Base-by-base conservation (phyloP, 2,329 filamentous ascomycete genomes). In the Colletotrichum noveboracense region DNA sequence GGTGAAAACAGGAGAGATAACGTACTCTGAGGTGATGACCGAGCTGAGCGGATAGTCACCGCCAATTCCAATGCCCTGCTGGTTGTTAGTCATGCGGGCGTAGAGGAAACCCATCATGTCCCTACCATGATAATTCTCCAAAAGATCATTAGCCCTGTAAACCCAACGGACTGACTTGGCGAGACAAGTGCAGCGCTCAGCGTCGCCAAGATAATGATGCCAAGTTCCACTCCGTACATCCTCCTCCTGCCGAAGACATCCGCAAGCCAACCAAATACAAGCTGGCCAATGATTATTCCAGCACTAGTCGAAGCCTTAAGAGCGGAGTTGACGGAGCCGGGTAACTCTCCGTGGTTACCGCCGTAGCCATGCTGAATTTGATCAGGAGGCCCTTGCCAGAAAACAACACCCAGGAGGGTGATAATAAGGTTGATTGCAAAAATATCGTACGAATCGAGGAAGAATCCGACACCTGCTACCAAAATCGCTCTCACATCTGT, bases 261-360 rank as follows among this genome's bases (percentile, higher is more conserved):
- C 66, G 94, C 95, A 48, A 96, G 85, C 87, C 91, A 94, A 75
- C 95, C 95, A 81, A 97, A 97, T 18, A 92, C 85, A 52, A 96
- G 83, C 85, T 96, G 95, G 30, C 95, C 95, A 65, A 97, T 86
- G 30, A 97, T 91, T 32, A 95, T 96, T 55, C 95, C 95, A 32
- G 91, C 93, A 56, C 93, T 95, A 12, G 94, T 96, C 5, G 94
- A 92, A n/a, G 94, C 93, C 83, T 96, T 96, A 82, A 97, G 91
- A 2, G 93, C 92, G 66, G 94, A 95, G 78, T 93, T 93, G 36
- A 94, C 89, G 26, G 87, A 86, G 21, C 89, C 87, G 6, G 94
- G 94, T 65, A 95, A 89, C 48, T 87, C 83, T 14, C 91, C 91
- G 75, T 87, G 32, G 77, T 87, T 90, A 7, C 86, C 88, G 10